Base-by-base conservation (phyloP, 78 protist species). In the Planoprotostelium fungivorum region DNA sequence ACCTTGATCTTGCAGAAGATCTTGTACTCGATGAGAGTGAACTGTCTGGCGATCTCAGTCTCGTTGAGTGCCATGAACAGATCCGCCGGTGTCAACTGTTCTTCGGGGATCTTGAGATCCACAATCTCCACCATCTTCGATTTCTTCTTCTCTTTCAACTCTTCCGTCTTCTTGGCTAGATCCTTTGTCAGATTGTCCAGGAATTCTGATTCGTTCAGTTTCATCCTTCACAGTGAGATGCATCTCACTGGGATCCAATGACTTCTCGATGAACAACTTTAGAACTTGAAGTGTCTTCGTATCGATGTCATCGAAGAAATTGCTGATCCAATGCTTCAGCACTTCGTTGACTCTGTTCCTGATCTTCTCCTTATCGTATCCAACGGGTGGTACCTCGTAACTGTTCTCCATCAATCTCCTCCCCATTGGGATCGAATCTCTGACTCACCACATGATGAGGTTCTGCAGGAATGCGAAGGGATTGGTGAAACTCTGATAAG, bases 11-110 rank as follows among this genome's bases (percentile, higher is more conserved):
- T 51, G 34, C 63, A 36, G 29, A 94, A 94, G 25, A 94, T 94
- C 36, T 84, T 63, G 25, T 84, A 86, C 83, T 94, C 96, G 25
- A 94, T 94, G 0, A 94, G 38, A 0, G 96, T 94, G 25, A 94
- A 63, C 89, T 91, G 95, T 29, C 96, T 73, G 0, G 96, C 96
- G 34, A 94, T 91, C 37, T 94, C 96, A 5, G 92, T 83, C 63
- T 91, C 95, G 91, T 94, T 89, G 28, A 94, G 36, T 0, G 85
- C 29, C 10, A 90, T n/a, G 63, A 94, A 87, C 28, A 91, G 86
- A 0, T 89, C 37, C 0, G 89, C 34, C 36, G 94, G 94, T 1
- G 96, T 88, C 36, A 83, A 63, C 38, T 92, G 91, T 36, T 94
- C 94, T 29, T 91, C 94, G 0, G 95, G 92, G 23, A 92, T 91